These are phyloP conservation scores for sorghum (Sorghum bicolor) DNA, from an alignment of 176 grass and related monocot species.

Conservation along the genomic window DNA sequence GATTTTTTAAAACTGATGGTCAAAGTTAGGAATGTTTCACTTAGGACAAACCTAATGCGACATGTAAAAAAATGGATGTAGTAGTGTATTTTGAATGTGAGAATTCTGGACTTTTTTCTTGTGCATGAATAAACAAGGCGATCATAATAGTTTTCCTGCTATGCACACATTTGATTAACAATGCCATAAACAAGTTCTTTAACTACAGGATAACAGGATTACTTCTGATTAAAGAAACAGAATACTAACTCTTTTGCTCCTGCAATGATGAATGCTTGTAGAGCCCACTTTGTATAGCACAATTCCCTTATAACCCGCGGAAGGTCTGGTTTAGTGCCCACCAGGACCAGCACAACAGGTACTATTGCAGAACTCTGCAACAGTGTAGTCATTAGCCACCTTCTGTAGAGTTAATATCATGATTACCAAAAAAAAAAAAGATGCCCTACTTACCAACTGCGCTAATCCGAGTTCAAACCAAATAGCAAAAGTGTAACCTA, in stretches of 20 bases:
- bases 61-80: background rate
- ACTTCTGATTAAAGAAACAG: constrained; percentile 4
- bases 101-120: background rate
- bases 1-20: background rate
- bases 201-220: background rate
- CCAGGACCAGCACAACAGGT: constrained; percentile 64
- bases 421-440: background rate
- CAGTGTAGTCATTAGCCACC: constrained; percentile 28
- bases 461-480: constrained; percentile 79
- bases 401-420: background rate
- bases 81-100: background rate
- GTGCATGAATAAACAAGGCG: background rate
- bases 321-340: constrained; percentile 36
- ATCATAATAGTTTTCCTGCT: background rate
- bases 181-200: background rate
- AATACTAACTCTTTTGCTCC: constrained; percentile 56
- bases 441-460: constrained; percentile 51
- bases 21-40: background rate
- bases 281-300: constrained; percentile 67
- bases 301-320: constrained; percentile 40
- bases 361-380: constrained; percentile 64
- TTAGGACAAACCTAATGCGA: background rate
- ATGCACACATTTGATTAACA: constrained; percentile 6
- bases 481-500: constrained; percentile 70
- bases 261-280: constrained; percentile 64